These are phyloP conservation scores for Thelephora aurantiotincta DNA, from an alignment of 768 basidiomycete species.

Conservation along the genomic window DNA sequence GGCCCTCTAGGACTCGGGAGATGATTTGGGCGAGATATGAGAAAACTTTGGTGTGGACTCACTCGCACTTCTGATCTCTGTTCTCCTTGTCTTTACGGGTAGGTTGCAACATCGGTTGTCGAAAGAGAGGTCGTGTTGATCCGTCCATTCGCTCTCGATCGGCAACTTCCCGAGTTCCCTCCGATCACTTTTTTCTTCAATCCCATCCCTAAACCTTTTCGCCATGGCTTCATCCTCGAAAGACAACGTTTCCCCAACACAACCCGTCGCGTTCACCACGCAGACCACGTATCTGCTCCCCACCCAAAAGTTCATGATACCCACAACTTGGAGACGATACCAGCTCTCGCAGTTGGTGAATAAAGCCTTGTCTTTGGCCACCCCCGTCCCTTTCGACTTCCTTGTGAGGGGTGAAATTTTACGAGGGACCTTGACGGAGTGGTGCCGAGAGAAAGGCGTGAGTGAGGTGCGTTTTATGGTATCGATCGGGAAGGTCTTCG, in stretches of 20 bases:
- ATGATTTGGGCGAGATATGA: no score
- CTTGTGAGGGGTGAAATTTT: conserved; percentile 74
- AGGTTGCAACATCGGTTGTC: no score
- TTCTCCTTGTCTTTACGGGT: no score
- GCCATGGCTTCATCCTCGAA: no score
- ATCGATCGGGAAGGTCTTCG: background rate
- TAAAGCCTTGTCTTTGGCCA: conserved; percentile 66
- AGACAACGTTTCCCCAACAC: conserved; percentile 5
- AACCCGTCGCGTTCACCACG: conserved; percentile 62
- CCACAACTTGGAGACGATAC: conserved; percentile 81
- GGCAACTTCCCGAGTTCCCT: no score
- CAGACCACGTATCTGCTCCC: conserved; percentile 63
- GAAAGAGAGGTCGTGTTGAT: no score
- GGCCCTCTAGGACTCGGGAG: no score
- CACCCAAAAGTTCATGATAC: conserved; percentile 85
- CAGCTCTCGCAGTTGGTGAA: conserved; percentile 96
- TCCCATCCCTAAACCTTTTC: no score
- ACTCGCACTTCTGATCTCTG: no score
- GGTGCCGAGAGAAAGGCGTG: conserved; percentile 55
- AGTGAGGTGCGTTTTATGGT: conserved; percentile 37
- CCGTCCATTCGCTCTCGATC: no score
- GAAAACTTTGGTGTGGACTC: no score
- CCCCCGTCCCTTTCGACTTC: conserved; percentile 87
- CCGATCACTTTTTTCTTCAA: no score
- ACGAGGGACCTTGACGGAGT: conserved; percentile 54